Evolutionary conservation across 768 basidiomycete genomes (phyloP).

Genomic region (Leucocoprinus leucothites): DNA sequence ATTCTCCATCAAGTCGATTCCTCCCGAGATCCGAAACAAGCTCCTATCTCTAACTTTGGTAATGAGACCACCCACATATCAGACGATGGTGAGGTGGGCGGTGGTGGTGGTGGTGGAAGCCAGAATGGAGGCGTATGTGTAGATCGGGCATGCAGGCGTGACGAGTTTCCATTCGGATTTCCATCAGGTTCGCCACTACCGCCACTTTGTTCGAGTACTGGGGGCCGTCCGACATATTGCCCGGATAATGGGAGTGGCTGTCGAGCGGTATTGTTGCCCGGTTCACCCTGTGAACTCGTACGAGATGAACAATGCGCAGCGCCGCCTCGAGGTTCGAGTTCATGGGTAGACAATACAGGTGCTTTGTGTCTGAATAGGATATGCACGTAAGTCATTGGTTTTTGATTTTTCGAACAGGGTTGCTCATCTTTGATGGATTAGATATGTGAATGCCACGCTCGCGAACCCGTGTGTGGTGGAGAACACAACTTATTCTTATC

Average conservation of each 20-base stretch:
- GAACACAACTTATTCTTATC: background rate
- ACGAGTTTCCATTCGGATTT: slow-evolving; percentile 5
- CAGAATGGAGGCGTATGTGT: background rate
- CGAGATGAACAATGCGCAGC: background rate
- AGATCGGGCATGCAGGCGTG: background rate
- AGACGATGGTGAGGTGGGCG: background rate
- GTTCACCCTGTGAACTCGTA: background rate
- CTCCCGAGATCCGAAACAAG: background rate
- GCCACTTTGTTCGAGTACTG: background rate
- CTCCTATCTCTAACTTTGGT: background rate
- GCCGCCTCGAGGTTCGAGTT: background rate
- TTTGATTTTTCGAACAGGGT: background rate
- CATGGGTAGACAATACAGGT: background rate
- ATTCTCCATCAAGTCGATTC: background rate
- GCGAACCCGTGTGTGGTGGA: background rate
- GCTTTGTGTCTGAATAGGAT: slow-evolving; percentile 2
- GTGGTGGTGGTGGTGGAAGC: background rate
- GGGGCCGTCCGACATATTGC: background rate
- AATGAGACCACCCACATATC: background rate
- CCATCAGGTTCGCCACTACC: background rate
- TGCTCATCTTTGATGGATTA: background rate
- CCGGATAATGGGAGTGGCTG: slow-evolving; percentile 7
- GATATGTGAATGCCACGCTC: slow-evolving; percentile 2
- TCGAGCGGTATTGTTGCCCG: background rate
- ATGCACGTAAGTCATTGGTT: background rate